Evolutionary conservation across 306 rosid genomes (phyloP).

Genomic region (Medicago ruthenica): DNA sequence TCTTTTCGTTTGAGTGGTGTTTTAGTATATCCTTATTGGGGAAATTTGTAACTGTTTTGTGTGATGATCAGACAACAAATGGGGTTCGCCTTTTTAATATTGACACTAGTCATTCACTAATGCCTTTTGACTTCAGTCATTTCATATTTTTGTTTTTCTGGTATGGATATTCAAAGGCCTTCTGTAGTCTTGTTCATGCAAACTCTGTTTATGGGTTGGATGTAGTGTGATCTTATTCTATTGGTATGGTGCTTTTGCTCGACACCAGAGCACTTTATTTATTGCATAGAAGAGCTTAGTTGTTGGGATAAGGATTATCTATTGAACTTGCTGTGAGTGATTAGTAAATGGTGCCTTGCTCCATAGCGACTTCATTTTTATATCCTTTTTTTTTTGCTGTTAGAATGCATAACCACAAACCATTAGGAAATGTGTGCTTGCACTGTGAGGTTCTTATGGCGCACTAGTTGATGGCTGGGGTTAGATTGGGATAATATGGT

Average conservation of each 20-base stretch:
- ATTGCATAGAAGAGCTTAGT: background rate
- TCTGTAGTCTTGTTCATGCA: background rate
- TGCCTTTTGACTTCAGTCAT: background rate
- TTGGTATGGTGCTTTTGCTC: background rate
- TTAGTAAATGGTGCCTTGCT: too few species aligned
- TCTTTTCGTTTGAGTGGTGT: conserved; percentile 46
- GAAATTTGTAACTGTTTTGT: conserved; percentile 49
- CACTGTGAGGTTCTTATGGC: background rate
- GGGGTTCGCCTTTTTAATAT: conserved; percentile 28
- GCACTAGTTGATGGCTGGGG: background rate
- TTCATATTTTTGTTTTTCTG: conserved; percentile 6
- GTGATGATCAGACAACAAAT: conserved; percentile 42
- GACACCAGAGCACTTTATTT: background rate
- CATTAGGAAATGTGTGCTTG: background rate
- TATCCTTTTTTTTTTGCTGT: too few species aligned
- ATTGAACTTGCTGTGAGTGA: background rate
- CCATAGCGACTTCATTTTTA: too few species aligned
- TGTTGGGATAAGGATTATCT: background rate
- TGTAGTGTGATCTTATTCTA: conserved; percentile 1
- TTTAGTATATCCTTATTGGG: conserved; percentile 34
- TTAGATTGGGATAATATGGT: background rate
- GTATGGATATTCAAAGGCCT: conserved; percentile 20
- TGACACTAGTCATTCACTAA: conserved; percentile 13
- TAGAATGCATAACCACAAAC: too few species aligned
- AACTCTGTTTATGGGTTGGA: background rate